These are phyloP conservation scores for Pyrenophora teres DNA, from an alignment of 2,329 filamentous ascomycete species.

Conservation along the genomic window DNA sequence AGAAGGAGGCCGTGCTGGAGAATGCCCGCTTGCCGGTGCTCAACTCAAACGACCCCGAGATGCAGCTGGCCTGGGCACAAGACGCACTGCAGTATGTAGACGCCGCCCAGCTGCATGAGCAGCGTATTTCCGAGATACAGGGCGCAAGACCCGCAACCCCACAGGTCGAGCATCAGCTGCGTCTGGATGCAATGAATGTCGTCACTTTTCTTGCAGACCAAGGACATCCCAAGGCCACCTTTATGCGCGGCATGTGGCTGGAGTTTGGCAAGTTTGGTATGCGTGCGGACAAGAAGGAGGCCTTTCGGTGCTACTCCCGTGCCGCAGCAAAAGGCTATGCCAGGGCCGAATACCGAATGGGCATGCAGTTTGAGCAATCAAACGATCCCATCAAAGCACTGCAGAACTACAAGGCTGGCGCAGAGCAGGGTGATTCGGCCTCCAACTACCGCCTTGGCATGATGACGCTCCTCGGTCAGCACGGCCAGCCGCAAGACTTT, in stretches of 20 bases:
- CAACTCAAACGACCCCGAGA: conserved; percentile 91
- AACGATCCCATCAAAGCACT: conserved; percentile 91
- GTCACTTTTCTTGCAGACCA: conserved; percentile 88
- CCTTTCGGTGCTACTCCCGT: conserved; percentile 81
- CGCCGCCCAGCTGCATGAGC: conserved; percentile 75
- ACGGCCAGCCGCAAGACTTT: conserved; percentile 84
- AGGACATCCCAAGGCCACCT: conserved; percentile 89
- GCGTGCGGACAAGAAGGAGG: conserved; percentile 90
- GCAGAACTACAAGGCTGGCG: conserved; percentile 84
- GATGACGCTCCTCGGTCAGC: conserved; percentile 95
- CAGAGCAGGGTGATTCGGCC: conserved; percentile 81
- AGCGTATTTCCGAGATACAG: conserved; percentile 65
- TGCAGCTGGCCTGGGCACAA: conserved; percentile 96
- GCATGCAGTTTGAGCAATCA: conserved; percentile 96
- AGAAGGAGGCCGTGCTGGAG: conserved; percentile 89
- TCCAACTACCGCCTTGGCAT: conserved; percentile 88
- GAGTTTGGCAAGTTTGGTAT: conserved; percentile 97
- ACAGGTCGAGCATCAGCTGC: conserved; percentile 84
- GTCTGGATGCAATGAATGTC: conserved; percentile 87
- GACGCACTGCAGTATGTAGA: conserved; percentile 90
- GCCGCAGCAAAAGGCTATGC: conserved; percentile 87
- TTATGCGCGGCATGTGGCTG: conserved; percentile 94
- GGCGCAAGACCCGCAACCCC: conserved; percentile 76
- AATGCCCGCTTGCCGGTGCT: conserved; percentile 81
- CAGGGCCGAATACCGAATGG: conserved; percentile 92